Evolutionary conservation across 129 eudicot species (phyloP), one percentile per base, ranked within the genome.

Genomic region (Lactuca saligna): DNA sequence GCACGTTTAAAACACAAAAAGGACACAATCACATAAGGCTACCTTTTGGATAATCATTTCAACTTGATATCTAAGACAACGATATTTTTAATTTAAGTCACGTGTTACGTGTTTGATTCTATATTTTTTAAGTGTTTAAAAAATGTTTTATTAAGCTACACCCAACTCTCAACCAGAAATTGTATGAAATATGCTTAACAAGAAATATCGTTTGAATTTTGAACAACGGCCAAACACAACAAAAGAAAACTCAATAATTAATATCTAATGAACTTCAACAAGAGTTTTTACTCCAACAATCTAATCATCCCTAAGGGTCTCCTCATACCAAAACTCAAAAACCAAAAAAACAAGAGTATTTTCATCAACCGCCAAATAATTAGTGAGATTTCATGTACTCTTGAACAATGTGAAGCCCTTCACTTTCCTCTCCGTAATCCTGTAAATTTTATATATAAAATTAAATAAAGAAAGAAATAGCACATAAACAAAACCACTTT

Each of bases 351-450:
- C 13, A 34, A 66, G 5, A 74, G 65, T 32, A 68, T 20, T 32
- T 63, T 46, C 31, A 63, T 50, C 54, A 33, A 39, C 8, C 4
- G 53, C 72, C 48, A 57, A 15, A 49, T 13, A n/a, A 60, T 90
- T 72, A 87, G 88, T 88, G 82, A 71, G 93, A 82, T 76, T 91
- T 88, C 55, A 88, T 84, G 48, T 91, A 83, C 70, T 88, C 88
- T 76, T 84, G 97, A 57, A 91, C 96, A 4, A 91, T 85, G 68
- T 91, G 84, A 50, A 91, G 96, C 42, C 93, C 97, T 80, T 91
- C 97, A 6, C 81, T 77, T 61, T 88, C 96, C 87, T 91, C 97
- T 0, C 97, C 97, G 66, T 61, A 91, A 77, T 91, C 97, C 97
- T 91, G 72, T 49, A 65, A 25, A 49, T 32, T 39, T 29, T 25